These are phyloP conservation scores for Neonothopanus nambi DNA, from an alignment of 1,284 basidiomycete species.

Conservation along the genomic window DNA sequence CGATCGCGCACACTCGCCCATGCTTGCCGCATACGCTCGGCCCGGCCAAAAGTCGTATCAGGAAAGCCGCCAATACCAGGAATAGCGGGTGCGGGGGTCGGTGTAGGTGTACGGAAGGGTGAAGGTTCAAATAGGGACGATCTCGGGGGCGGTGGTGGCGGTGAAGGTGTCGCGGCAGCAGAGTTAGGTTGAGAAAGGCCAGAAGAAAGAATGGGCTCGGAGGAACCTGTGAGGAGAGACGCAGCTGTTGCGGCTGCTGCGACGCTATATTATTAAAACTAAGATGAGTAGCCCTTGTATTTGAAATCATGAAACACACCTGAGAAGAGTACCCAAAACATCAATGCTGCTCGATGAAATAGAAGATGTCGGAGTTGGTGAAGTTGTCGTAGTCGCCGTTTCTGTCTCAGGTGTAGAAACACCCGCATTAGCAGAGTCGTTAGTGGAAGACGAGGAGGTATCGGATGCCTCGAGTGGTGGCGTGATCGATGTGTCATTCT, in stretches of 20 bases:
- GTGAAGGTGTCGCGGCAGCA: conserved; percentile 9
- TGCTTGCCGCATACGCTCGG: conserved; percentile 52
- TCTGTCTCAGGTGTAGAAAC: conserved; percentile 14
- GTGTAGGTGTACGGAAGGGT: conserved; percentile 26
- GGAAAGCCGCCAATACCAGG: conserved; percentile 27
- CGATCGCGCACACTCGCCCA: conserved; percentile 69
- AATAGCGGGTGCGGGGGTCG: conserved; percentile 47
- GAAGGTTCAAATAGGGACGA: not conserved
- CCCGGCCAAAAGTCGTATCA: conserved; percentile 14
- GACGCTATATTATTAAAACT: conserved; percentile 46
- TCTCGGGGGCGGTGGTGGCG: conserved; percentile 12
- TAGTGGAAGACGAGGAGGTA: not conserved
- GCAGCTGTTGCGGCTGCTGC: conserved; percentile 81
- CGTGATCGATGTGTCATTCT: not conserved
- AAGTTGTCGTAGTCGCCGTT: conserved; percentile 19
- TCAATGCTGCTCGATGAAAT: conserved; percentile 75
- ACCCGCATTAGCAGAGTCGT: conserved; percentile 5
- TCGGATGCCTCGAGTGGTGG: not conserved
- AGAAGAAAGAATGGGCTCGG: conserved; percentile 58
- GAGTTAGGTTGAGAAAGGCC: conserved; percentile 35
- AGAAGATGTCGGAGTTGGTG: conserved; percentile 16
- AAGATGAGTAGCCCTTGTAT: conserved; percentile 1
- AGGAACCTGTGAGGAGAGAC: conserved; percentile 64
- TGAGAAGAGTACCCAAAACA: conserved; percentile 77
- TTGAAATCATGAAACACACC: conserved; percentile 40